A percentile compares a stretch with the other conserved stretches of the same genome.
These are phyloP conservation scores for Jacaranda copaia DNA, from an alignment of 257 asterid genomes.

Conservation along the genomic window DNA sequence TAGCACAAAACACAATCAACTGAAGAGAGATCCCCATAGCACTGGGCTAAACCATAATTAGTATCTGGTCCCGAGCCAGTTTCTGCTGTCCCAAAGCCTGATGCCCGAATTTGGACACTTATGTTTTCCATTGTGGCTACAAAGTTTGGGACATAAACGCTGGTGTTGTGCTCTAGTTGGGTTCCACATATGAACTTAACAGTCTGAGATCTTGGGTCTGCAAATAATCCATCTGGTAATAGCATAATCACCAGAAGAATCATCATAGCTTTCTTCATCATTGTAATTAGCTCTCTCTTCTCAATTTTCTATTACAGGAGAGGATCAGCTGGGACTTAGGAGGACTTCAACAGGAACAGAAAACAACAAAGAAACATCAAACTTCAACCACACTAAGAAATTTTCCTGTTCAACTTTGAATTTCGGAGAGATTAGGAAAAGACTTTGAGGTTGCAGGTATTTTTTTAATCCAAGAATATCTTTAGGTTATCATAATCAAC, in stretches of 20 bases:
- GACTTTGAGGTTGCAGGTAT: background rate
- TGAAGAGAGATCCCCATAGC: constrained; percentile 86
- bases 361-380: background rate
- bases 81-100: constrained; percentile 60
- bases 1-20: constrained; percentile 80
- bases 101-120: constrained; percentile 60
- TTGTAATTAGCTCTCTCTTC: constrained; percentile 11
- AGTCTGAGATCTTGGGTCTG: constrained; percentile 69
- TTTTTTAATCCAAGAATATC: constrained; percentile 5
- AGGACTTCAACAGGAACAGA: background rate
- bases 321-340: background rate
- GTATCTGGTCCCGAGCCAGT: constrained; percentile 65
- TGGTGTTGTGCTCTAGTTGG: constrained; percentile 59
- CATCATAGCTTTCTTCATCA: constrained; percentile 43
- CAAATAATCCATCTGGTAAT: constrained; percentile 47
- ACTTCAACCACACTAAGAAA: background rate
- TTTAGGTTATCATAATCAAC: constrained; percentile 26
- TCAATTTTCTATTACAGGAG: constrained; percentile 14
- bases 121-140: constrained; percentile 74
- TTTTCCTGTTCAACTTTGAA: background rate
- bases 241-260: constrained; percentile 35
- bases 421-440: constrained; percentile 20
- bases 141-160: constrained; percentile 63
- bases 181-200: constrained; percentile 56
- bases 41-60: constrained; percentile 68